Evolutionary conservation across 2,329 filamentous ascomycete genomes (phyloP).

Genomic region (Pestalotiopsis sp.): DNA sequence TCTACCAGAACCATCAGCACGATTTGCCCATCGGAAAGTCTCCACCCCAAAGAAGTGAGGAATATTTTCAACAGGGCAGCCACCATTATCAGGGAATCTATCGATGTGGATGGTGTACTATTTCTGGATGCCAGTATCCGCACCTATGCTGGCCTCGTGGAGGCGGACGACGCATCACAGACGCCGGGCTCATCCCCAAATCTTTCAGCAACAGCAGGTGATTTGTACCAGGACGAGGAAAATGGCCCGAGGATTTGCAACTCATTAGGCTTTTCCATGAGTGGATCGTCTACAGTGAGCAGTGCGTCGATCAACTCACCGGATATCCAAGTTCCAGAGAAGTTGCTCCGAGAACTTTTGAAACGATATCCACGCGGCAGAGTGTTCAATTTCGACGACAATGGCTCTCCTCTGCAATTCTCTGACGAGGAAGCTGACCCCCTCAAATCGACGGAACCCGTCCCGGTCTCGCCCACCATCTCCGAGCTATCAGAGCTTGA

Average conservation of each 20-base stretch:
- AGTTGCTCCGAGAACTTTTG: constrained; percentile 41
- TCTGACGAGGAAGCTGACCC: constrained; percentile 23
- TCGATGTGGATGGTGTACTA: constrained; percentile 41
- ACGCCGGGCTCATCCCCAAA: constrained; percentile 2
- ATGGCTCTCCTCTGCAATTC: constrained; percentile 33
- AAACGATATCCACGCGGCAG: constrained; percentile 46
- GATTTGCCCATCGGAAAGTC: neutral
- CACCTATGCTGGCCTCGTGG: constrained; percentile 16
- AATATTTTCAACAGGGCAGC: constrained; percentile 43
- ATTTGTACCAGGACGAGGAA: neutral
- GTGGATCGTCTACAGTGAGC: constrained; percentile 33
- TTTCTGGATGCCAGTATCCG: constrained; percentile 33
- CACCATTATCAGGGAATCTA: constrained; percentile 41
- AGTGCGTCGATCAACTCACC: constrained; percentile 14
- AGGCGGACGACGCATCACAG: neutral
- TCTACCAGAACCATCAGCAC: neutral
- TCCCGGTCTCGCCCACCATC: neutral
- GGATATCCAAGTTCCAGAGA: constrained; percentile 34
- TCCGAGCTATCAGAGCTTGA: neutral
- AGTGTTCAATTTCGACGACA: constrained; percentile 46
- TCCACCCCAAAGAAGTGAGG: constrained; percentile 7
- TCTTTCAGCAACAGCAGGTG: constrained; percentile 19
- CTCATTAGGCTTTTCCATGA: constrained; percentile 41
- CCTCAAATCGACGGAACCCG: neutral
- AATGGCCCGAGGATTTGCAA: constrained; percentile 22